A percentile compares a stretch with the other conserved stretches of the same genome.
Conservation (phyloP, 306 rosid species). For the Quillaja saponaria region DNA sequence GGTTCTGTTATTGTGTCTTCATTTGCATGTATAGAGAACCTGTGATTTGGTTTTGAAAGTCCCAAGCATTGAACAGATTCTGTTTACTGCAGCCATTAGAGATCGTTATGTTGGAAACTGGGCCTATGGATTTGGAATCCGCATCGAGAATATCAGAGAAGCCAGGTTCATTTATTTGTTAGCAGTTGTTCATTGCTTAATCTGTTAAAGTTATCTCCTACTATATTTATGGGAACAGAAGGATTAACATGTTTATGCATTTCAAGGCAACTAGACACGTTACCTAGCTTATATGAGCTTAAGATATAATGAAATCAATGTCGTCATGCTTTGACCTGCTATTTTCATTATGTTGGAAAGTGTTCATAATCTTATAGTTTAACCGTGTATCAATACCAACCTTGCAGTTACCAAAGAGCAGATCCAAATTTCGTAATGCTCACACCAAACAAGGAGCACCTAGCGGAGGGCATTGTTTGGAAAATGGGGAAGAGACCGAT, state of each 20-base stretch:
- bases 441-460: slow-evolving; percentile 86
- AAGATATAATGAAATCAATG: neutral
- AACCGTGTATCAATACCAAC: slow-evolving; percentile 3
- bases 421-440: slow-evolving; percentile 95
- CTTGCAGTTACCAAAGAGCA: slow-evolving; percentile 88
- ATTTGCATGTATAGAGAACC: neutral
- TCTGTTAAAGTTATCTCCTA: neutral
- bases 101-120: slow-evolving; percentile 54
- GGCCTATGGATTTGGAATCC: slow-evolving; percentile 83
- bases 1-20: neutral
- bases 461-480: slow-evolving; percentile 83
- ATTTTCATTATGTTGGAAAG: neutral
- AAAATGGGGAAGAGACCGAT: slow-evolving; percentile 74
- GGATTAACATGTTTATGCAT: neutral
- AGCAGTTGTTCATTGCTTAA: neutral
- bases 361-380: neutral
- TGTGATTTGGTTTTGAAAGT: slow-evolving; percentile 16
- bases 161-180: slow-evolving; percentile 73
- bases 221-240: neutral
- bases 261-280: neutral
- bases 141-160: slow-evolving; percentile 80
- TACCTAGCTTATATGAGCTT: slow-evolving; percentile 6
- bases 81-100: slow-evolving; percentile 61
- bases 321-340: neutral
- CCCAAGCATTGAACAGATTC: slow-evolving; percentile 20